These are phyloP conservation scores for Ceratocystis alfenasii DNA, from an alignment of 2,329 filamentous ascomycete genomes.

Conservation along the genomic window DNA sequence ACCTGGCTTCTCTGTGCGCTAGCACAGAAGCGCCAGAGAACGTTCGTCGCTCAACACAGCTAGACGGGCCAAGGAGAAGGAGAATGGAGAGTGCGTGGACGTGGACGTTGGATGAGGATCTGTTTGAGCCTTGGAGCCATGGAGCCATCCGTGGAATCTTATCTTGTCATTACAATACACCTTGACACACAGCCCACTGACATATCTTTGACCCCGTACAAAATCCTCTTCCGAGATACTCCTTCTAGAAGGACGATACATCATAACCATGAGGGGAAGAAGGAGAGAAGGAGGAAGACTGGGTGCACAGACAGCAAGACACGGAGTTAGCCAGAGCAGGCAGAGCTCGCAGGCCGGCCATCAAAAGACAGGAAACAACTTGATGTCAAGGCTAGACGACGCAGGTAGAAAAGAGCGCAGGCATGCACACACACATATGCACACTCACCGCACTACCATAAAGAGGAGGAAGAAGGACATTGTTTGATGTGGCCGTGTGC, in stretches of 20 bases:
- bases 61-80: not conserved
- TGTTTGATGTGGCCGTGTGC: too few relatives aligned
- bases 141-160: not conserved
- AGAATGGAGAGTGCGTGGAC: not conserved
- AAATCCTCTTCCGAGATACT: slow-evolving; percentile 5
- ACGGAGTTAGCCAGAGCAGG: not conserved
- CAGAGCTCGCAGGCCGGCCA: not conserved
- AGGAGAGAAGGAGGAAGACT: not conserved
- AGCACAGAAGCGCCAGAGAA: too few relatives aligned
- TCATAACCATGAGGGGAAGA: not conserved
- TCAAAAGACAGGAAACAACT: not conserved
- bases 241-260: slow-evolving; percentile 12
- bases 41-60: not conserved
- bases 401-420: too few relatives aligned
- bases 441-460: too few relatives aligned
- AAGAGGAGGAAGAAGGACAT: too few relatives aligned
- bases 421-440: too few relatives aligned
- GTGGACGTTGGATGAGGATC: not conserved
- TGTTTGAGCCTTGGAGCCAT: not conserved
- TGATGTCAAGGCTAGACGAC: too few relatives aligned
- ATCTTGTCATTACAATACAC: not conserved
- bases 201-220: not conserved
- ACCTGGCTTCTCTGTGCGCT: not conserved
- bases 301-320: not conserved
- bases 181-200: slow-evolving; percentile 6